Base-by-base conservation (phyloP, 176 grass and related monocot genomes). In the Oryza nivara region DNA sequence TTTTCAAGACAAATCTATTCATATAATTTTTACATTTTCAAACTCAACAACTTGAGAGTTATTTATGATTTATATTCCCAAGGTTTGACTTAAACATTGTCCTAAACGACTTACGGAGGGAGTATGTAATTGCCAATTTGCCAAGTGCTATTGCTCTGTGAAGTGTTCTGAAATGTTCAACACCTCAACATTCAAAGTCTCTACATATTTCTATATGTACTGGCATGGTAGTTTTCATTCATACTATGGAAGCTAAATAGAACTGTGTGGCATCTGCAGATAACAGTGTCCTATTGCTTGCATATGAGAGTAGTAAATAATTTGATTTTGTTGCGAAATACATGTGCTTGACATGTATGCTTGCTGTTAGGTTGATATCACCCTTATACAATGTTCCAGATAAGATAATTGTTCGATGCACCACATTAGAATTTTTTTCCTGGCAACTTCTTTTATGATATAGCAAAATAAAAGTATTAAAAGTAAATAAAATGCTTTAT, bases 121-220 rank as follows among this genome's bases (percentile, higher is more conserved):
- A 26, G 25, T 26, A 1, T 49, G 12, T 14, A 13, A 76, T 61
- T 70, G 65, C 9, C 9, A 81, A 8, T 45, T 41, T 70, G 65
- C 9, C 9, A 81, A 12, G 68, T 41, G 13, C 23, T 78, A 65
- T 64, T 41, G 3, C 5, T 65, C 25, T 78, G 17, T 20, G 41
- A 78, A 78, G 23, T 63, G 35, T 65, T 25, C 22, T 22, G 25
- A 28, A 65, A 41, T 19, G 34, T 38, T 38, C 36, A 38, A 38
- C 36, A 38, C 0, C 22, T 44, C 5, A 77, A 77, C 1, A 5
- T 40, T 76, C 45, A 16, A 76, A 20, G 20, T 61, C 19, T 19
- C 22, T 49, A 43, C 54, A 35, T 23, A 70, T 60, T 60, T 81
- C 67, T 43, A 23, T 43, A 23, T 81, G 74, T 75, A 7, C 16